Evolutionary conservation across 2,329 filamentous ascomycete species (phyloP), one percentile per base, ranked within the genome.

Genomic region (Epichloe aotearoae): DNA sequence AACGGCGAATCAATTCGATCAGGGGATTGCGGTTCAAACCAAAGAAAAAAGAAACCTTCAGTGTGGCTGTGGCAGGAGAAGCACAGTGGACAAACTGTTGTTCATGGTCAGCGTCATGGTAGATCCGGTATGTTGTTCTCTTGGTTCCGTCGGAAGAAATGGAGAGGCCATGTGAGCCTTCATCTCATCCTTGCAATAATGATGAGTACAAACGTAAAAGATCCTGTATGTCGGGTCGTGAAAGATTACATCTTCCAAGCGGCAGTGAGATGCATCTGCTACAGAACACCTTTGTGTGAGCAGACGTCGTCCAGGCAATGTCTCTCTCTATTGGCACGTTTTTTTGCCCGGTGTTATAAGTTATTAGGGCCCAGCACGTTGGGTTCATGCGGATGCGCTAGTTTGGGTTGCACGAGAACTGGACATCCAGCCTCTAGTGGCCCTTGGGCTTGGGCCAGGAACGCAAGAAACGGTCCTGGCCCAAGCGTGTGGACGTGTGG

Each of bases 361-460:
- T 26, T 49, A 51, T 43, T 26, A 26, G 23, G 52, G 36, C 49
- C 52, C 52, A 44, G 42, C 50, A 26, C 19, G 30, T 43, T 51
- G 52, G 52, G 52, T 51, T 53, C 49, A 47, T 12, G 43, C 46
- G 49, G 49, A 42, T 49, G 46, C 52, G 49, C 52, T 53, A 53
- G 49, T 46, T 50, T 47, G 19, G 37, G 52, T 53, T 46, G 39
- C 47, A 49, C 52, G 47, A 49, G n/a, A 46, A 47, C 34, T 44
- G 47, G 49, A 46, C 46, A 36, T 45, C 40, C n/a, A 20, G 8
- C n/a, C 39, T 30, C 47, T 44, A 49, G 47, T 49, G 47, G 40
- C 17, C 40, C 19, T 49, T 33, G 8, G 26, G 26, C 26, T 30
- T 30, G 26, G 26, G 26, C 10, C 26, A 30, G 26, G 26, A 30